phyloP scores from a whole-genome alignment of 1,139 yeast species.

The Suhomyces terraborum region DNA sequence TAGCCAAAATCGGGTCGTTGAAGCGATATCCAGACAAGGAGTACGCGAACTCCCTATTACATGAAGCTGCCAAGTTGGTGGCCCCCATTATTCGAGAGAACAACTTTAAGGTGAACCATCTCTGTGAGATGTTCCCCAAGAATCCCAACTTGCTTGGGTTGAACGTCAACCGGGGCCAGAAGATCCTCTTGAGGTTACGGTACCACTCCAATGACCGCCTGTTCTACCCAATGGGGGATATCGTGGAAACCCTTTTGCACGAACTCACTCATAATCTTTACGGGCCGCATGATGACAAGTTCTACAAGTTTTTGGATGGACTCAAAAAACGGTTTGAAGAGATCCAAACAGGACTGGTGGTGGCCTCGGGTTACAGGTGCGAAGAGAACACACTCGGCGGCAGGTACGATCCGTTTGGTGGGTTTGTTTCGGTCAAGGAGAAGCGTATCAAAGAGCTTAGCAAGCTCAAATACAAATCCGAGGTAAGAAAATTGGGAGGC shows the following conservation, averaged over 20 bases:
- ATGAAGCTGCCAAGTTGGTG: conserved; percentile 60
- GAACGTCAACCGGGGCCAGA: conserved; percentile 82
- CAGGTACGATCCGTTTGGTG: conserved; percentile 18
- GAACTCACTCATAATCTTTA: conserved; percentile 79
- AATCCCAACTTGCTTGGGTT: conserved; percentile 68
- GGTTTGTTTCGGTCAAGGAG: conserved; percentile 35
- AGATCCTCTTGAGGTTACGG: conserved; percentile 72
- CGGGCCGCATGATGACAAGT: conserved; percentile 79
- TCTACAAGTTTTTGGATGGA: conserved; percentile 66
- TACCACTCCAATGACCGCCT: conserved; percentile 53
- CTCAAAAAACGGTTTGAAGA: conserved; percentile 60
- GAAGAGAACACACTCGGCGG: conserved; percentile 58
- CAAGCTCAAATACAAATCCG: conserved; percentile 42
- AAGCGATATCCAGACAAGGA: conserved; percentile 56
- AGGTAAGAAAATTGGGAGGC: conserved; percentile 37
- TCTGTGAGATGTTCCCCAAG: conserved; percentile 87
- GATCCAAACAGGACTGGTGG: conserved; percentile 42
- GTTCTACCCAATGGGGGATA: conserved; percentile 67
- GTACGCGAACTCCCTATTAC: conserved; percentile 57
- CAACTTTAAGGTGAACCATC: conserved; percentile 62
- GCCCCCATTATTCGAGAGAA: conserved; percentile 77
- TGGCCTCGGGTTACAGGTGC: conserved; percentile 46
- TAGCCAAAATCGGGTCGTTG: conserved; percentile 57
- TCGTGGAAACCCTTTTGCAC: conserved; percentile 84
- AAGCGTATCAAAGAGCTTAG: conserved; percentile 41